Evolutionary conservation across 768 basidiomycete genomes (phyloP), one percentile per base, ranked within the genome.

Genomic region (Agaricus blazei): DNA sequence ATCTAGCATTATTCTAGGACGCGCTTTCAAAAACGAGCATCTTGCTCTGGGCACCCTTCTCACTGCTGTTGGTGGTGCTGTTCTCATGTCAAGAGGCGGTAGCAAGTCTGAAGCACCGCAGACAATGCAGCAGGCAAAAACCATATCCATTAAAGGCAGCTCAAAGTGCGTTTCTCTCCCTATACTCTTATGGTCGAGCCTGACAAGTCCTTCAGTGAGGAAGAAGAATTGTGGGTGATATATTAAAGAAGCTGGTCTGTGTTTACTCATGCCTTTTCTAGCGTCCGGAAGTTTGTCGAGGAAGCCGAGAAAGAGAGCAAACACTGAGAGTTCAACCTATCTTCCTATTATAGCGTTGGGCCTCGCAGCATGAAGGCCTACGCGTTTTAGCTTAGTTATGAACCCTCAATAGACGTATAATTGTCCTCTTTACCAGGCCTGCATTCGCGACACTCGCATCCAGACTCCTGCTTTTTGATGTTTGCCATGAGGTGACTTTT

Each of bases 1-100:
- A 28, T 28, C 12, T 41, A 92, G 90, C 79, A 74, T 79, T 59
- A 85, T 93, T 65, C 67, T 90, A 59, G 90, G 90, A 68, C 88
- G 90, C 61, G 80, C 79, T 67, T 77, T 93, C 65, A 89, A 87
- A 76, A 87, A 83, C 67, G 88, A 92, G 75, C 84, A 89, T 75
- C 79, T 93, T 60, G 80, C 85, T 23, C 77, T 92, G 53, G 84
- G 80, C 52, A 83, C 84, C 38, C 79, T 93, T 54, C 71, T 76
- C 46, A 70, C 73, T 50, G 73, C 81, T 48, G 82, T 82, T 56
- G 80, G 81, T 53, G 69, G 78, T 54, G 76, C 79, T 37, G 75
- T 75, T 61, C 76, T 78, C 51, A 75, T 82, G 40, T 74, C 76
- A 54, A 75, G 80, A 48, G 82, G 86, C 34, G 80, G 80, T 34